These are phyloP conservation scores for Alternaria viburni DNA, from an alignment of 2,329 filamentous ascomycete species.

Conservation along the genomic window DNA sequence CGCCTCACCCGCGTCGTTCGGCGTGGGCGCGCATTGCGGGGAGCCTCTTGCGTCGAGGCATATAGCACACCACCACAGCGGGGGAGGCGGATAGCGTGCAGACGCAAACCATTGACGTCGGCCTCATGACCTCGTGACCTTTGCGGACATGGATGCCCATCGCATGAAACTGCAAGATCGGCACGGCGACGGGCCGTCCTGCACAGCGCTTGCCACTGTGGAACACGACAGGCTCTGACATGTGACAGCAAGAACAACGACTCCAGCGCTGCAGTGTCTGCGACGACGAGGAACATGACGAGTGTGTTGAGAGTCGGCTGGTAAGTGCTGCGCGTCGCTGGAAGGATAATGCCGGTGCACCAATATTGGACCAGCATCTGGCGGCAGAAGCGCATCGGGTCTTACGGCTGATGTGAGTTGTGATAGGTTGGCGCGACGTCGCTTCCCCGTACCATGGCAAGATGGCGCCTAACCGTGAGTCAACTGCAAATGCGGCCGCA, in stretches of 20 bases:
- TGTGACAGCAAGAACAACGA: constrained; percentile 31
- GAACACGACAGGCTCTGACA: constrained; percentile 31
- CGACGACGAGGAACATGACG: constrained; percentile 4
- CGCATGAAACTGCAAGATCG: constrained; percentile 24
- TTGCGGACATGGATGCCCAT: constrained; percentile 27
- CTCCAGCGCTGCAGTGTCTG: neutral
- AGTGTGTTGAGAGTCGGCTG: constrained; percentile 13
- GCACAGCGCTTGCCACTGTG: constrained; percentile 35
- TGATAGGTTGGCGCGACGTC: constrained; percentile 35
- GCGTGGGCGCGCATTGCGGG: neutral
- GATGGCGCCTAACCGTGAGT: constrained; percentile 31
- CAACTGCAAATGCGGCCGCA: constrained; percentile 30
- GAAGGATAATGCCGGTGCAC: constrained; percentile 22
- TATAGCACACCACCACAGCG: constrained; percentile 11
- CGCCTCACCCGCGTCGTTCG: neutral
- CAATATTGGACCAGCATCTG: constrained; percentile 25
- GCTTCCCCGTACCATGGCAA: constrained; percentile 23
- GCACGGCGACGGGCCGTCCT: constrained; percentile 38
- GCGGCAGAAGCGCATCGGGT: constrained; percentile 31
- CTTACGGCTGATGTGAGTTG: constrained; percentile 17
- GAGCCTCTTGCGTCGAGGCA: neutral
- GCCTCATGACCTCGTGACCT: constrained; percentile 32
- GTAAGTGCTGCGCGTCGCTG: constrained; percentile 16
- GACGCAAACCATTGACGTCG: constrained; percentile 16
- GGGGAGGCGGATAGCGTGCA: constrained; percentile 14